Percentiles rank a stretch among this genome's conserved stretches.
Conservation (phyloP, 768 basidiomycete genomes). For the Tylopilus sp. region DNA sequence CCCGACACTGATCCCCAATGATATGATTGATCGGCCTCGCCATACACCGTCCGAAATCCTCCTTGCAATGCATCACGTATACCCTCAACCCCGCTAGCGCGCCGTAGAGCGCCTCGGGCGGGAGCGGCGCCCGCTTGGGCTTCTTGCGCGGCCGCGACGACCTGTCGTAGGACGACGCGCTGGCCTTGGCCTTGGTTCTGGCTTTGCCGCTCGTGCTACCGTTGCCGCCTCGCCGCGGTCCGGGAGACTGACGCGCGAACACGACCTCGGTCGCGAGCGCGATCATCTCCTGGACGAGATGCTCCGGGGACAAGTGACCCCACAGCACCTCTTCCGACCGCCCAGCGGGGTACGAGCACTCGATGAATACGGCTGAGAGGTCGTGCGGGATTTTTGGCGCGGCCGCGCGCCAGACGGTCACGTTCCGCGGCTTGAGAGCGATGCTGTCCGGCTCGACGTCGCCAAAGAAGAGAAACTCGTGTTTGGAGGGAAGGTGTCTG, state of each 20-base stretch:
- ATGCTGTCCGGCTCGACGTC: slow-evolving; percentile 88
- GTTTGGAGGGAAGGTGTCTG: slow-evolving; percentile 53
- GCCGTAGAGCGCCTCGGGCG: slow-evolving; percentile 45
- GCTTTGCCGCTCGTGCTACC: background rate
- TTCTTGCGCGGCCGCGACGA: slow-evolving; percentile 31
- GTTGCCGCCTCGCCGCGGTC: too few relatives aligned
- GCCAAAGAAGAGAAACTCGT: slow-evolving; percentile 90
- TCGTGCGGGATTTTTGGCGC: slow-evolving; percentile 69
- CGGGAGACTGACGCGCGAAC: slow-evolving; percentile 37
- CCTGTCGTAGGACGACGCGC: background rate
- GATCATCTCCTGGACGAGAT: slow-evolving; percentile 71
- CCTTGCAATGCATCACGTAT: slow-evolving; percentile 90
- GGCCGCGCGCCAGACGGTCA: slow-evolving; percentile 76
- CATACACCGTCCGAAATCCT: slow-evolving; percentile 51
- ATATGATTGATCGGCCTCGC: slow-evolving; percentile 56
- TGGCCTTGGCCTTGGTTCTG: background rate
- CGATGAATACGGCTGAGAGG: slow-evolving; percentile 85
- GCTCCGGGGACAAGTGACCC: slow-evolving; percentile 84
- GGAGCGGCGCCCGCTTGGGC: slow-evolving; percentile 35
- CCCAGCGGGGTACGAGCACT: slow-evolving; percentile 85
- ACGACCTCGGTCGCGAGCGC: slow-evolving; percentile 68
- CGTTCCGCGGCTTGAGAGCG: slow-evolving; percentile 56
- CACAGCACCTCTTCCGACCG: slow-evolving; percentile 66
- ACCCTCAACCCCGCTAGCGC: slow-evolving; percentile 59
- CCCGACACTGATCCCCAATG: slow-evolving; percentile 71